phyloP scores from a whole-genome alignment of 2,329 filamentous ascomycete genomes.

The Cladosporium sp. region DNA sequence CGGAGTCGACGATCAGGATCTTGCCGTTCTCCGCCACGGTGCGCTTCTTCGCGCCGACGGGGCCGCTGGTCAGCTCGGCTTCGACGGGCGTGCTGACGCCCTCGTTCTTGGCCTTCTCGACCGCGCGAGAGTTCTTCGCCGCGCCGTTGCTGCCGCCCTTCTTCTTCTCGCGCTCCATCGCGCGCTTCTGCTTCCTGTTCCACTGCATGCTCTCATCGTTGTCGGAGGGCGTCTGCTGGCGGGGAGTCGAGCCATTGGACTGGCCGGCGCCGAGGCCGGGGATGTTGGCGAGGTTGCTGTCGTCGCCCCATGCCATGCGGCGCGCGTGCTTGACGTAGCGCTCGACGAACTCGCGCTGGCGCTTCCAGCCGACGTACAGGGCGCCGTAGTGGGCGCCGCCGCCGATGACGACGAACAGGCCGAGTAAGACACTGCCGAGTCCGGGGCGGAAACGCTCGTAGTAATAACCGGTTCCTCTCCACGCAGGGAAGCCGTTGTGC shows the following conservation, averaged over 20 bases:
- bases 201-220: constrained; percentile 48
- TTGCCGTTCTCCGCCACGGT: constrained; percentile 95
- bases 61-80: constrained; percentile 46
- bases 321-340: constrained; percentile 87
- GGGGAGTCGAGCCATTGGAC: constrained; percentile 21
- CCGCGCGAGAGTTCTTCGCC: constrained; percentile 39
- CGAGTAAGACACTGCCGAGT: constrained; percentile 73
- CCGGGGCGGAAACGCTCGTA: constrained; percentile 91
- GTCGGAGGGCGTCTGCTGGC: constrained; percentile 12
- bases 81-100: constrained; percentile 51
- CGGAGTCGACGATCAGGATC: constrained; percentile 82
- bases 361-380: constrained; percentile 79
- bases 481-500: constrained; percentile 84
- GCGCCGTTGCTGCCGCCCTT: constrained; percentile 52
- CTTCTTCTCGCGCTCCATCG: constrained; percentile 78
- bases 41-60: constrained; percentile 73
- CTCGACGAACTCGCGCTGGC: constrained; percentile 84
- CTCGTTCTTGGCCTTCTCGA: constrained; percentile 45
- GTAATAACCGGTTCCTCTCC: constrained; percentile 98
- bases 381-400: constrained; percentile 83
- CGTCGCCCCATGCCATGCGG: constrained; percentile 83
- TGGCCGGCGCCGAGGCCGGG: constrained; percentile 47
- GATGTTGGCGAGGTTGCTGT: constrained; percentile 58
- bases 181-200: constrained; percentile 80
- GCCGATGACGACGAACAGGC: constrained; percentile 74